phyloP scores from a whole-genome alignment of 495 filamentous ascomycete genomes.

The Trichoderma parareesei region DNA sequence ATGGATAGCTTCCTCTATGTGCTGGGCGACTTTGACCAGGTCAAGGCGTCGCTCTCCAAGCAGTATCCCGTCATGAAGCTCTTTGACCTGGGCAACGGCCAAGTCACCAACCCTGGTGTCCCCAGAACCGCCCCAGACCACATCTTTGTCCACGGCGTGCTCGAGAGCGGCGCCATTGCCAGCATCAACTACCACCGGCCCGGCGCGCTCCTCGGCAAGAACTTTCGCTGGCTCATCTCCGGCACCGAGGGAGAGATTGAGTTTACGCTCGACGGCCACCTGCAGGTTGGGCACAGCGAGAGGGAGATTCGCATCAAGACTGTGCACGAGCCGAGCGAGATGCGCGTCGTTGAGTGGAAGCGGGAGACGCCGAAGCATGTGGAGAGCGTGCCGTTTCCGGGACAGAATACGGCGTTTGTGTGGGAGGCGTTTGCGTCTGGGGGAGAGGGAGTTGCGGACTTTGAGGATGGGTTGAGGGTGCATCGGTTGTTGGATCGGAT shows the following conservation, averaged over 20 bases:
- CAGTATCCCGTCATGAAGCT: conserved; percentile 24
- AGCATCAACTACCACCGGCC: conserved; percentile 30
- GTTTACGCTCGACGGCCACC: conserved; percentile 18
- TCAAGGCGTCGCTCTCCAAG: conserved; percentile 27
- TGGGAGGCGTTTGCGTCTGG: conserved; percentile 30
- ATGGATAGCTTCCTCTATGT: conserved; percentile 26
- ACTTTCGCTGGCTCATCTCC: conserved; percentile 35
- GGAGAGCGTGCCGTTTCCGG: conserved; percentile 12
- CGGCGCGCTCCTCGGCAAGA: conserved; percentile 18
- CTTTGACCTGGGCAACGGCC: conserved; percentile 17
- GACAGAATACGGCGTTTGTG: conserved; percentile 23
- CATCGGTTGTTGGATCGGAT: conserved; percentile 16
- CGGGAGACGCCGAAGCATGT: conserved; percentile 13
- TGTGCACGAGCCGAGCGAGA: conserved; percentile 14
- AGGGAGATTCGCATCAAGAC: conserved; percentile 15
- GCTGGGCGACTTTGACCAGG: conserved; percentile 28
- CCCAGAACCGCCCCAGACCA: conserved; percentile 32
- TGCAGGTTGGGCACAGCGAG: conserved; percentile 19
- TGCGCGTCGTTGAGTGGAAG: conserved; percentile 20
- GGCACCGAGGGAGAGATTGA: conserved; percentile 40
- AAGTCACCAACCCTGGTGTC: conserved; percentile 18
- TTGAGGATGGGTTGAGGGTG: conserved; percentile 15
- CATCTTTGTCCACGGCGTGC: conserved; percentile 35
- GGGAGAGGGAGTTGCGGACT: conserved; percentile 14
- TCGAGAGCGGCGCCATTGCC: conserved; percentile 27